phyloP scores from a whole-genome alignment of 768 basidiomycete species.

The Panaeolus cyanescens region DNA sequence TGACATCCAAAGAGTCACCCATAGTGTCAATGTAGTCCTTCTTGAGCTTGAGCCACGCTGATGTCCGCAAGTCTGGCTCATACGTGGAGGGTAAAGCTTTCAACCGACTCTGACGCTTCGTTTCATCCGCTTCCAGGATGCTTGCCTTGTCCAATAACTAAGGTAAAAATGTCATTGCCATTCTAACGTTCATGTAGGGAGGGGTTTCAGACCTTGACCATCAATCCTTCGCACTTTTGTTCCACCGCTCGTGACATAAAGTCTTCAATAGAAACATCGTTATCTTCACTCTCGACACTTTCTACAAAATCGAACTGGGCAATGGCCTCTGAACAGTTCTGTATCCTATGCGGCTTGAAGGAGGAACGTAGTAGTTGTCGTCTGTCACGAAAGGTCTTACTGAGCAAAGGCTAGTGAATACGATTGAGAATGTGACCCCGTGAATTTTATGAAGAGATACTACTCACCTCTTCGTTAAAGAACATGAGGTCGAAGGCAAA shows the following conservation, averaged over 20 bases:
- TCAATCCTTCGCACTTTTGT: conserved; percentile 87
- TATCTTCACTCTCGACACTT: conserved; percentile 65
- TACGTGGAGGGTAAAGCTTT: conserved; percentile 85
- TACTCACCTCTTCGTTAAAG: conserved; percentile 72
- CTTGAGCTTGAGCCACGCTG: conserved; percentile 90
- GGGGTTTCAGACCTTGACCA: conserved; percentile 78
- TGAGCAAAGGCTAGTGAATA: conserved; percentile 59
- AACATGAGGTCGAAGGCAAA: conserved; percentile 91
- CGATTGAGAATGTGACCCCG: conserved; percentile 3
- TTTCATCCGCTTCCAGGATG: conserved; percentile 31
- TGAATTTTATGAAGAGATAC: conserved; percentile 2
- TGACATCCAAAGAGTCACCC: conserved; percentile 74
- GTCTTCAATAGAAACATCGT: conserved; percentile 60
- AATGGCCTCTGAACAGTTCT: conserved; percentile 38
- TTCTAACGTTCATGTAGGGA: no score
- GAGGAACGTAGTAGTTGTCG: conserved; percentile 60
- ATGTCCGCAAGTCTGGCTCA: conserved; percentile 86
- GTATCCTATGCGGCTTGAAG: conserved; percentile 52
- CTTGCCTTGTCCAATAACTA: conserved; percentile 68
- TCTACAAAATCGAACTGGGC: conserved; percentile 78
- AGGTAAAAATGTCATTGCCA: background rate
- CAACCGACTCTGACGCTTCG: conserved; percentile 38
- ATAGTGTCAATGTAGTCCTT: conserved; percentile 86
- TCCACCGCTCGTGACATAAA: conserved; percentile 80
- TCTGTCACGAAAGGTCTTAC: conserved; percentile 69